Evolutionary conservation across 139 green algal genomes (phyloP), one percentile per base, ranked within the genome.

Genomic region (Monoraphidium neglectum): DNA sequence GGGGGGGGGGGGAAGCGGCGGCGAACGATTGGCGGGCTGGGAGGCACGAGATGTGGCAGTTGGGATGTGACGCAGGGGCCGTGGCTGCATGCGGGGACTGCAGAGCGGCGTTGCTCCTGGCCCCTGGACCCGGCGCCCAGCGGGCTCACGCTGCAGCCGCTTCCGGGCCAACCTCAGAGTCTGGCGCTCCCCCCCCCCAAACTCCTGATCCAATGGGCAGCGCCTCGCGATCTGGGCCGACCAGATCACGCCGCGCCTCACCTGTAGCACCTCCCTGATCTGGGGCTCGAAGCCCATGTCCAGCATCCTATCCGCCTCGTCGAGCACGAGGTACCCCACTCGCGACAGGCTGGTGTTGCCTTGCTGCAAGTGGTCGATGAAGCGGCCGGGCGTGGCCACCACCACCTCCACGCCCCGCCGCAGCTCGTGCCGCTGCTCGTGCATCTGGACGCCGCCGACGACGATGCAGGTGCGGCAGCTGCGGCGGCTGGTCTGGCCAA

Each of bases 221-320:
- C n/a, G n/a, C n/a, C n/a, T n/a, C n/a, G n/a, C n/a, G n/a, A n/a
- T n/a, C n/a, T n/a, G n/a, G n/a, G n/a, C n/a, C n/a, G n/a, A n/a
- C n/a, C n/a, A n/a, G n/a, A n/a, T n/a, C n/a, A n/a, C n/a, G n/a
- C n/a, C n/a, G n/a, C n/a, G 38, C 12, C 73, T 40, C 49, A 79
- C 57, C 73, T 79, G 73, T 33, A 90, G 47, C 56, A 93, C 87
- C 51, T 86, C 87, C n/a, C 86, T 60, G 79, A 98, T 96, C 88
- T 98, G 94, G 24, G 92, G 92, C 84, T 98, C 94, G 71, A 98
- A 98, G 8, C 94, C 94, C 94, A 98, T 98, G 73, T 98, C 94
- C 49, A 98, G 86, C 94, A 98, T 98, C 57, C 94, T 85, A 73
- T 98, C 94, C n/a, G 94, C 94, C 84, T 98, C 94, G 79, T 98